Evolutionary conservation across 2,329 filamentous ascomycete genomes (phyloP), one percentile per base, ranked within the genome.

Genomic region (Alternaria ventricosa): DNA sequence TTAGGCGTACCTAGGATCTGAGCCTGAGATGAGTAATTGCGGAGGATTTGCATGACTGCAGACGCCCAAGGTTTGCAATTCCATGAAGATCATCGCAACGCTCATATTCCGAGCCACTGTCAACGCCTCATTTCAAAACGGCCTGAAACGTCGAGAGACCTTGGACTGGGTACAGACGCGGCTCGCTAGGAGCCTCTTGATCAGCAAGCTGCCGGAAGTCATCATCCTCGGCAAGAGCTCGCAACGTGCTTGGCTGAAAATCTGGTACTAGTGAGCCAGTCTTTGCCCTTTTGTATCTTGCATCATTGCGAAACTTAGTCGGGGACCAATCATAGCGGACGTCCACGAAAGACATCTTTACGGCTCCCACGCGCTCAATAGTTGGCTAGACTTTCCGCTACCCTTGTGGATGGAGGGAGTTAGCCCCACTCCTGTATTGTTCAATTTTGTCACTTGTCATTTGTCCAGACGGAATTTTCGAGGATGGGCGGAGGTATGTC

Each of bases 1-100:
- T 54, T 53, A 50, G 60, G 36, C 55, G 22, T 45, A 22, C 46
- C 28, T 36, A 44, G 46, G 20, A 54, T 49, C 63, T 55, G 25
- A 60, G 53, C 46, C 50, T 25, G 49, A 55, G n/a, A 57, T 27
- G 11, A 46, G 57, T 55, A 33, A 56, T 47, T 53, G 63, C 46
- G 55, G 60, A 65, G 50, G 51, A 60, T 65, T 65, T 58, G 45
- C 57, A 57, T 45, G 43, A 55, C 43, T 20, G 36, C 49, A 51
- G 22, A 36, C 44, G 46, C 30, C 30, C 23, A 41, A 45, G 36
- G 18, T 44, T 44, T 15, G 36, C 53, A 18, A 51, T 49, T 56
- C 28, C 30, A 51, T 44, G 45, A 41, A 41, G 33, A 49, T 51
- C 54, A 28, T 45, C 46, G 45, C 47, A 30, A 49, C 30, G 20